Conservation (phyloP, 2,329 filamentous ascomycete genomes). For the Saccharata proteae region DNA sequence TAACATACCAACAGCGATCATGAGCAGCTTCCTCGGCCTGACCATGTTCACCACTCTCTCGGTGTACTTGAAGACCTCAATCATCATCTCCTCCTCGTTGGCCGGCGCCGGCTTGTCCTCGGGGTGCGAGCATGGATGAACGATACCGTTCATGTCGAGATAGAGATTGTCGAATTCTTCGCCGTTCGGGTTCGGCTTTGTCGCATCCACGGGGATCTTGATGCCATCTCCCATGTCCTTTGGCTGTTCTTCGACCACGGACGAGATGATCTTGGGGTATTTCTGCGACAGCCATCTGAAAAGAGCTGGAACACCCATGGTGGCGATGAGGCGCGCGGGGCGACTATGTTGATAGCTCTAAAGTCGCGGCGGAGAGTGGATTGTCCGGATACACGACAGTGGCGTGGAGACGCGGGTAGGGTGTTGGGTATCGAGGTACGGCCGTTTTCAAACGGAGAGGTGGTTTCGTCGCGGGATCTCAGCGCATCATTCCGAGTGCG, state of each 20-base stretch:
- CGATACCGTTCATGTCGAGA: slow-evolving; percentile 98
- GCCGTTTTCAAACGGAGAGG: too few relatives aligned
- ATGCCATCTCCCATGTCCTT: slow-evolving; percentile 65
- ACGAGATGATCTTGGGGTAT: slow-evolving; percentile 93
- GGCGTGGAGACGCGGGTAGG: too few relatives aligned
- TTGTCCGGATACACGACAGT: too few relatives aligned
- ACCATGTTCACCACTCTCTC: slow-evolving; percentile 98
- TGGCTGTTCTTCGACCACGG: slow-evolving; percentile 77
- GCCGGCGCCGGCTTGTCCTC: slow-evolving; percentile 84
- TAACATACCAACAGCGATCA: slow-evolving; percentile 83
- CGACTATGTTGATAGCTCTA: neutral
- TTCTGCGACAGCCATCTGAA: slow-evolving; percentile 96
- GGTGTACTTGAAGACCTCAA: slow-evolving; percentile 97
- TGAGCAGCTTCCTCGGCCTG: slow-evolving; percentile 82
- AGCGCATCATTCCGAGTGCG: too few relatives aligned
- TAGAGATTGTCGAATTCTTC: slow-evolving; percentile 98
- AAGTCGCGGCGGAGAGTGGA: slow-evolving; percentile 1
- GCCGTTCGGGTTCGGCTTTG: slow-evolving; percentile 82
- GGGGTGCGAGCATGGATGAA: slow-evolving; percentile 95
- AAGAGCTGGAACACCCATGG: slow-evolving; percentile 87
- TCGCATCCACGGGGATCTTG: slow-evolving; percentile 73
- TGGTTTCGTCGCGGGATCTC: too few relatives aligned
- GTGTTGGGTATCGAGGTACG: too few relatives aligned
- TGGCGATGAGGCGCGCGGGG: slow-evolving; percentile 11
- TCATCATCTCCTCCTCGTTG: slow-evolving; percentile 98